These are phyloP conservation scores for Candida pini DNA, from an alignment of 805 yeast species.

Conservation along the genomic window DNA sequence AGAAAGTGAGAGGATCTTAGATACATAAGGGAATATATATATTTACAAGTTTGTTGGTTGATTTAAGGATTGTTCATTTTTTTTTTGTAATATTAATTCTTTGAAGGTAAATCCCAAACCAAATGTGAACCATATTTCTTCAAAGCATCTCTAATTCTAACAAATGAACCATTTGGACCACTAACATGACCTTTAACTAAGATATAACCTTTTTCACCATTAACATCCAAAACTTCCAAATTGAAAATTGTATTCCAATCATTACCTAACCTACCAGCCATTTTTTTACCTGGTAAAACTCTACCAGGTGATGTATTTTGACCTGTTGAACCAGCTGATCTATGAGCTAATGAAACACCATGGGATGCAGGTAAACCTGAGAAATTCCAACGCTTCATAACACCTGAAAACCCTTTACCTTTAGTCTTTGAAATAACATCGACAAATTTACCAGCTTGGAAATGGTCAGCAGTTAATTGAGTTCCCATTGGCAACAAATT, in stretches of 20 bases:
- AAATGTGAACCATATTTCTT: conserved; percentile 33
- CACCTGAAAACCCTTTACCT: conserved; percentile 98
- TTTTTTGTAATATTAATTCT: too few relatives aligned
- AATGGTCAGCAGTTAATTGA: conserved; percentile 75
- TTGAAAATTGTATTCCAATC: conserved; percentile 69
- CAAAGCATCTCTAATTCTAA: conserved; percentile 76
- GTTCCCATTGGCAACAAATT: conserved; percentile 77
- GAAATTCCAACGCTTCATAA: conserved; percentile 92
- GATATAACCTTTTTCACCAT: conserved; percentile 74
- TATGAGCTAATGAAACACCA: conserved; percentile 90
- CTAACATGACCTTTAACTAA: conserved; percentile 87
- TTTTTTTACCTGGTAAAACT: conserved; percentile 91
- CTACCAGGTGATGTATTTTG: conserved; percentile 94
- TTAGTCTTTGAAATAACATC: conserved; percentile 76
- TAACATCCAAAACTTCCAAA: conserved; percentile 69
- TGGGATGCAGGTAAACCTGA: conserved; percentile 88
- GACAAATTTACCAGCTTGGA: conserved; percentile 74
- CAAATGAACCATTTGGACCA: conserved; percentile 75
- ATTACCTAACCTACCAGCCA: conserved; percentile 97
- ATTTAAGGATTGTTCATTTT: too few relatives aligned
- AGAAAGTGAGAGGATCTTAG: too few relatives aligned
- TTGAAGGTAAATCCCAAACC: neutral
- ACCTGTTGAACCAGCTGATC: conserved; percentile 98
- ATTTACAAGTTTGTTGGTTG: too few relatives aligned
- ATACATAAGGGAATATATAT: too few relatives aligned